Conservation (phyloP, 345 rosid species). For the Euclidium syriacum region DNA sequence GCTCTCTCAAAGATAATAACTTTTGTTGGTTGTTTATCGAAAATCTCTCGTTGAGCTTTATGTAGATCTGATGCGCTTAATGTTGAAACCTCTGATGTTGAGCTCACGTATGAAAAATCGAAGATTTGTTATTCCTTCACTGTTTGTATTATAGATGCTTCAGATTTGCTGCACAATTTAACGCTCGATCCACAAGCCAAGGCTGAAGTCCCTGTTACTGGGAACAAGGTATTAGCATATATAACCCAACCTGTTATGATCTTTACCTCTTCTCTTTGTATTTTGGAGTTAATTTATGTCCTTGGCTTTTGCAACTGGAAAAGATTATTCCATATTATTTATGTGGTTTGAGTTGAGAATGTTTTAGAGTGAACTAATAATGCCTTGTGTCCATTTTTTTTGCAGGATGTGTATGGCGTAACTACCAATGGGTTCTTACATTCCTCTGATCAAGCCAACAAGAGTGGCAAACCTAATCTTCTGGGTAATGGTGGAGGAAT, state of each 20-base stretch:
- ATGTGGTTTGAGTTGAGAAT: too few relatives aligned
- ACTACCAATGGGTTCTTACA: conserved; percentile 2
- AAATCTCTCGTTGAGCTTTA: too few relatives aligned
- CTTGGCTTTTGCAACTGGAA: too few relatives aligned
- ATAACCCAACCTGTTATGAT: neutral
- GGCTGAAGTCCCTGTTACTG: conserved; percentile 25
- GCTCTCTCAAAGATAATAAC: too few relatives aligned
- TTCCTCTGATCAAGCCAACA: conserved; percentile 4
- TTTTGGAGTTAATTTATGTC: too few relatives aligned
- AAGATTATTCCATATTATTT: too few relatives aligned
- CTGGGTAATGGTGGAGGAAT: conserved; percentile 26
- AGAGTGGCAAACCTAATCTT: conserved; percentile 27
- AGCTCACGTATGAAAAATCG: neutral
- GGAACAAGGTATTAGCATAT: conserved; percentile 48
- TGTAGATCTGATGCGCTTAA: neutral
- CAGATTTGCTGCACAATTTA: conserved; percentile 51
- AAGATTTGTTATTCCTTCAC: conserved; percentile 33
- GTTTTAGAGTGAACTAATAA: neutral
- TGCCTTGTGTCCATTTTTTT: conserved; percentile 13
- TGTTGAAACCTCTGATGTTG: neutral
- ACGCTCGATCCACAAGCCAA: conserved; percentile 40
- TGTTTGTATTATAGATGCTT: conserved; percentile 36
- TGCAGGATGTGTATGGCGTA: conserved; percentile 27
- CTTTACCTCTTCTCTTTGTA: neutral
- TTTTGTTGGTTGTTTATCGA: neutral